Conservation (phyloP, 2,329 filamentous ascomycete genomes). For the Rhynchosporium agropyri region DNA sequence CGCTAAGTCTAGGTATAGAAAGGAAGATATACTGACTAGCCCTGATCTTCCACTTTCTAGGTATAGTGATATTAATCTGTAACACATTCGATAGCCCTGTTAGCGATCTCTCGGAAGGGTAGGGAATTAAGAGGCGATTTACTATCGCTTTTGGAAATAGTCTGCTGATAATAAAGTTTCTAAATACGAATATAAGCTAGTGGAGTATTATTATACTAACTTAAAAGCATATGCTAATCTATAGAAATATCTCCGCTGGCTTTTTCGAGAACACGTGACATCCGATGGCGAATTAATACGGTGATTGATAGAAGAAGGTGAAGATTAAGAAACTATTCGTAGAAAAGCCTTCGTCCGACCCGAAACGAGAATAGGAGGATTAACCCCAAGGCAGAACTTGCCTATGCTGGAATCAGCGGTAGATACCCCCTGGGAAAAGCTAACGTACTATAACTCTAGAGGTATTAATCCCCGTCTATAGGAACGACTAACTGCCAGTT, state of each 20-base stretch:
- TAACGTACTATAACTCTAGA: constrained; percentile 19
- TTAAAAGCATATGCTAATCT: constrained; percentile 23
- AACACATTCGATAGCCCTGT: constrained; percentile 18
- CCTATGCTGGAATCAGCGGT: constrained; percentile 3
- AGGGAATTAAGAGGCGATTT: constrained; percentile 14
- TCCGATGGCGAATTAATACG: constrained; percentile 16
- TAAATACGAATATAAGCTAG: constrained; percentile 23
- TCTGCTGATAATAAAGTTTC: constrained; percentile 24
- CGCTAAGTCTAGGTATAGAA: constrained; percentile 23
- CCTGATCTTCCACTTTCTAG: constrained; percentile 24
- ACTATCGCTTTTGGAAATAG: constrained; percentile 21
- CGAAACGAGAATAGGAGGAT: constrained; percentile 22
- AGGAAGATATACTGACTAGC: constrained; percentile 27
- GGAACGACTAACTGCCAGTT: constrained; percentile 15
- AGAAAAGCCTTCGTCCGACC: constrained; percentile 14
- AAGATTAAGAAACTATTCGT: constrained; percentile 26
- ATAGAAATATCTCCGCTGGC: constrained; percentile 20
- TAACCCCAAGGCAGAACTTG: constrained; percentile 18
- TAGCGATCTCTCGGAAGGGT: constrained; percentile 7
- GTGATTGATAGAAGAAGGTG: constrained; percentile 20
- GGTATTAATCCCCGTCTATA: constrained; percentile 15
- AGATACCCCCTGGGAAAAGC: neutral
- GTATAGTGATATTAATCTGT: constrained; percentile 24
- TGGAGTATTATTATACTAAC: constrained; percentile 10
- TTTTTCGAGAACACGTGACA: constrained; percentile 21